A percentile compares a stretch with the other conserved stretches of the same genome.
Evolutionary conservation across 768 basidiomycete genomes (phyloP).

Genomic region (Holtermanniella nyarrowii): DNA sequence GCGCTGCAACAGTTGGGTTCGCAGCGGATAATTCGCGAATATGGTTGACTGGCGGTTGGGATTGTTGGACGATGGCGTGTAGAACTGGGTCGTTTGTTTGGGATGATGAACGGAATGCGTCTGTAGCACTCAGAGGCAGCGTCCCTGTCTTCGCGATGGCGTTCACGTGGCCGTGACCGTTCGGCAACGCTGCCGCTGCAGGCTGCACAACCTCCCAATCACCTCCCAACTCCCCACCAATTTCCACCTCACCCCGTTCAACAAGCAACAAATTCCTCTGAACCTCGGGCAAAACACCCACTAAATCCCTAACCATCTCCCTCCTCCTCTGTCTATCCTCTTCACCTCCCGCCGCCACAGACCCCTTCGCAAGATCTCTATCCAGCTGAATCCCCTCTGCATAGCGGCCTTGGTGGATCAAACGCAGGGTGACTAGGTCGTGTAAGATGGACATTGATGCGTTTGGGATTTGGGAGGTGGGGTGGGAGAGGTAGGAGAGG

Average conservation of each 20-base stretch:
- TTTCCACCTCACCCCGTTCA: conserved; percentile 8
- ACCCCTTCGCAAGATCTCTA: conserved; percentile 18
- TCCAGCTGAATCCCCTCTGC: conserved; percentile 27
- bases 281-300: conserved; percentile 29
- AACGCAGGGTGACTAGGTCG: conserved; percentile 30
- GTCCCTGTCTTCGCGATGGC: background rate
- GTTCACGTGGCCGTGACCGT: too few species aligned
- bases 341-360: conserved; percentile 16
- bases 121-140: background rate
- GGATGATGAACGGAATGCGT: background rate
- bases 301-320: conserved; percentile 36
- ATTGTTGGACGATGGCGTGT: background rate
- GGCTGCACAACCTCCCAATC: conserved; percentile 5
- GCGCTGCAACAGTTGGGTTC: conserved; percentile 3
- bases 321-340: conserved; percentile 24
- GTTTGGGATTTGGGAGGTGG: conserved; percentile 14
- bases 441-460: conserved; percentile 18
- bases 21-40: conserved; percentile 2
- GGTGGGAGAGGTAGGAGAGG: conserved; percentile 22
- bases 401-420: conserved; percentile 34
- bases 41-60: background rate
- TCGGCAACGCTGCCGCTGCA: conserved; percentile 3
- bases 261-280: conserved; percentile 19
- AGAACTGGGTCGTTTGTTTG: background rate
- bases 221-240: conserved; percentile 2